Evolutionary conservation across 1,139 yeast species (phyloP), one percentile per base, ranked within the genome.

Genomic region (Geotrichum histeridarum): DNA sequence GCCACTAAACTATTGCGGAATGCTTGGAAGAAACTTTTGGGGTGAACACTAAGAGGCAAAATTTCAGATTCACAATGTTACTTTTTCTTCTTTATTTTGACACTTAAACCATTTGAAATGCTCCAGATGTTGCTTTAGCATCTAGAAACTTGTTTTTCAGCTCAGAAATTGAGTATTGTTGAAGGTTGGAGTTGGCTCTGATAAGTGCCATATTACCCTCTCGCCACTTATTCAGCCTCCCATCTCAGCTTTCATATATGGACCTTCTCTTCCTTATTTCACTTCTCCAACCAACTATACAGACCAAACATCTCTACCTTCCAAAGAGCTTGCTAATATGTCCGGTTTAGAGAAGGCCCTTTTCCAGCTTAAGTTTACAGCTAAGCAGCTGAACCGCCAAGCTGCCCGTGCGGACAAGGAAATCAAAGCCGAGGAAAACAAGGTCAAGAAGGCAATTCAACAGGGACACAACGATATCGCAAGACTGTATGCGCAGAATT

Each of bases 391-490:
- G 57, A 87, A 83, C 65, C 79, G 91, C 66, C 99, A 94, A 71
- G 93, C 98, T 1, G 77, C 84, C 36, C 86, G 86, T 67, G 93
- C 98, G 1, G 89, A 90, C 5, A 91, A 90, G 67, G 99, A 93
- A 67, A 95, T 89, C 67, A 81, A 82, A 48, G 79, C 80, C 50
- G 99, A 93, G 72, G 88, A 89, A 69, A 86, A 86, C 65, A 89
- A 89, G 67, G 84, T 90, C 59, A 91, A 93, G 70, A 93, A 72
- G 75, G 96, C 96, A 2, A 77, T 89, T 73, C 76, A 78, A 51
- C 91, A 84, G 62, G 96, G 96, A 32, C 88, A 89, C 69, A 85
- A 83, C 63, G 99, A 94, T 67, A 90, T 94, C 58, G 99, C 99
- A 0, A 86, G 84, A 66, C 77, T 94, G 51, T 93, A 93, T 65